These are phyloP conservation scores for Ogataea ganodermae DNA, from an alignment of 805 yeast species.

Conservation along the genomic window DNA sequence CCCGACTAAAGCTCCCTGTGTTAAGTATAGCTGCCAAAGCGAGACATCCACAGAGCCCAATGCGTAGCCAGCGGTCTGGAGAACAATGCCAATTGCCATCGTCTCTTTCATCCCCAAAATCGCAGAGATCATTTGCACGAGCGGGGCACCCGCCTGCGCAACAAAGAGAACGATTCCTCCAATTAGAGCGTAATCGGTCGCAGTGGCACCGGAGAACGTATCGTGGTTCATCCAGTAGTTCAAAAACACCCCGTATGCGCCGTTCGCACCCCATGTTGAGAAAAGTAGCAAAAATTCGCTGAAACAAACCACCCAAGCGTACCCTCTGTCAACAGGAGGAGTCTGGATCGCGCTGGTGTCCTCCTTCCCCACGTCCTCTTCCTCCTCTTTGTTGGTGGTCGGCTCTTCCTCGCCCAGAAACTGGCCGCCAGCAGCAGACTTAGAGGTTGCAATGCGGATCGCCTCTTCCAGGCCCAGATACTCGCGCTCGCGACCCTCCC, in stretches of 20 bases:
- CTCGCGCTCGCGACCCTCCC: conserved; percentile 22
- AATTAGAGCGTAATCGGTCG: conserved; percentile 59
- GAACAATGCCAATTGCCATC: conserved; percentile 39
- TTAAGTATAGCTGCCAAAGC: conserved; percentile 51
- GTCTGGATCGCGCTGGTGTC: conserved; percentile 3
- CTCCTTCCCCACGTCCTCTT: conserved; percentile 9
- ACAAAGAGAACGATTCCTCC: conserved; percentile 46
- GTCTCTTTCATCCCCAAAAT: conserved; percentile 24
- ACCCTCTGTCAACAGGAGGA: conserved; percentile 54
- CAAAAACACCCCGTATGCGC: conserved; percentile 62
- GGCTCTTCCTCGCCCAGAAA: conserved; percentile 2
- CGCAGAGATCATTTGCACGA: conserved; percentile 24
- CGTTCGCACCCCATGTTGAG: conserved; percentile 68
- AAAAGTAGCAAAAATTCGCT: conserved; percentile 47
- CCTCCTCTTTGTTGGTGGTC: background rate
- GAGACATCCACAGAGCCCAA: conserved; percentile 52
- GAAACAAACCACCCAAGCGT: conserved; percentile 56
- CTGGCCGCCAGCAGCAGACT: conserved; percentile 12
- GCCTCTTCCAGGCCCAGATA: conserved; percentile 30
- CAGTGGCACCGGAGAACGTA: conserved; percentile 52
- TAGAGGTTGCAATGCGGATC: conserved; percentile 24
- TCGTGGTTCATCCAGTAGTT: conserved; percentile 51
- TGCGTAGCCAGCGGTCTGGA: conserved; percentile 50
- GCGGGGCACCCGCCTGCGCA: conserved; percentile 30
- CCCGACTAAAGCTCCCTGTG: conserved; percentile 58